Evolutionary conservation across 805 yeast species (phyloP), one percentile per base, ranked within the genome.

Genomic region (Pichia phayaonensis): DNA sequence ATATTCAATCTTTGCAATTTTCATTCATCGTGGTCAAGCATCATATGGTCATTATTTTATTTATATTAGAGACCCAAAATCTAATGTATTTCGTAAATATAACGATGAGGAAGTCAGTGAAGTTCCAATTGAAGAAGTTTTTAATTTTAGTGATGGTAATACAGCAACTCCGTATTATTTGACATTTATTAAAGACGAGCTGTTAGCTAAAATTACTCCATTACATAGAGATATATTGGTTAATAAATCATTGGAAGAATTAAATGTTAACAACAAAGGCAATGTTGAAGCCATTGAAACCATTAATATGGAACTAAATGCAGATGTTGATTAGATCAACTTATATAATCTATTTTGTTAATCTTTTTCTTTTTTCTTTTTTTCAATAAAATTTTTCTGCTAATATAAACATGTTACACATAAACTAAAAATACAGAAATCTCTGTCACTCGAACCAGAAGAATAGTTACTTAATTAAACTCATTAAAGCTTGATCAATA

Each of bases 1-100:
- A 0, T 94, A 92, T 66, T 75, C 86, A 0, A 74, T 94, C 13
- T 92, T 90, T 70, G 95, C 98, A 0, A 83, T 92, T 8, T 94
- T 94, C 62, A 89, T 94, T 45, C 99, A 94, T 65, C 73, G 97
- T 46, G 99, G 99, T 8, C 95, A 90, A 60, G 98, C 97, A 0
- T 83, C 89, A 47, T 92, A 87, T 62, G 99, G 99, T 2, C 99
- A 94, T 67, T 94, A 94, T 66, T 94, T 98, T 97, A 79, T 92
- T 18, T 94, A 92, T 63, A 90, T 94, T 54, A 80, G 79, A 52
- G 98, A 94, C 66, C 79, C 81, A 3, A 75, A 75, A 54, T 73
- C 75, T 20, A 75, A 78, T 27, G 69, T 86, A 21, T 94, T 81
- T 79, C 74, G 97, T 54, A 90, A 89, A 70, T 94, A 94, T 66